Percentiles rank a stretch among this genome's conserved stretches.
phyloP scores from a whole-genome alignment of 768 basidiomycete species.

The Collybiopsis confluens region DNA sequence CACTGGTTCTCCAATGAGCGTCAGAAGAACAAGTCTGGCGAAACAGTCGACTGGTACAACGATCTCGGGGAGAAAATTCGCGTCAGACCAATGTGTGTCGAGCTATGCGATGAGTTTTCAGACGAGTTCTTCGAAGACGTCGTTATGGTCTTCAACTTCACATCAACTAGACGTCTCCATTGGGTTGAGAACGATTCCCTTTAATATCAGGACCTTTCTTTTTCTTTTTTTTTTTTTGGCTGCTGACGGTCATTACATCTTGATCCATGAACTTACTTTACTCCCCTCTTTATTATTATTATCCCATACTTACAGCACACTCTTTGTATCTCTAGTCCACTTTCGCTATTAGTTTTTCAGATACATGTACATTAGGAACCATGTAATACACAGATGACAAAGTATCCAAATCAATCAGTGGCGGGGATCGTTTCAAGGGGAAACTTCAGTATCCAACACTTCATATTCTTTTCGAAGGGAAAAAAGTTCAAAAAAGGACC shows the following conservation, averaged over 20 bases:
- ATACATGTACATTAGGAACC: not conserved
- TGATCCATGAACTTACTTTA: not conserved
- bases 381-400: not conserved
- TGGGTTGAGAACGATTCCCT: constrained; percentile 5
- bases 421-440: not conserved
- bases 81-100: constrained; percentile 43
- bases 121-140: constrained; percentile 61
- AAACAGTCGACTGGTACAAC: constrained; percentile 28
- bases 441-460: constrained; percentile 19
- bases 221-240: not conserved
- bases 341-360: not conserved
- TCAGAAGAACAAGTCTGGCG: constrained; percentile 37
- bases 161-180: constrained; percentile 1
- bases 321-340: not conserved
- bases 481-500: constrained; percentile 20
- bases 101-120: constrained; percentile 51
- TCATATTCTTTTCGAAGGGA: constrained; percentile 30
- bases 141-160: constrained; percentile 23
- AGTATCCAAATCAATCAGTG: not conserved
- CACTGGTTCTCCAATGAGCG: constrained; percentile 69
- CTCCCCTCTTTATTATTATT: not conserved
- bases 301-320: not conserved
- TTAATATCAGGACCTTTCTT: not conserved
- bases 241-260: constrained; percentile 4
- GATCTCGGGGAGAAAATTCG: constrained; percentile 39